Base-by-base conservation (phyloP, 2,329 filamentous ascomycete genomes). In the Teratosphaeriaceae sp. region DNA sequence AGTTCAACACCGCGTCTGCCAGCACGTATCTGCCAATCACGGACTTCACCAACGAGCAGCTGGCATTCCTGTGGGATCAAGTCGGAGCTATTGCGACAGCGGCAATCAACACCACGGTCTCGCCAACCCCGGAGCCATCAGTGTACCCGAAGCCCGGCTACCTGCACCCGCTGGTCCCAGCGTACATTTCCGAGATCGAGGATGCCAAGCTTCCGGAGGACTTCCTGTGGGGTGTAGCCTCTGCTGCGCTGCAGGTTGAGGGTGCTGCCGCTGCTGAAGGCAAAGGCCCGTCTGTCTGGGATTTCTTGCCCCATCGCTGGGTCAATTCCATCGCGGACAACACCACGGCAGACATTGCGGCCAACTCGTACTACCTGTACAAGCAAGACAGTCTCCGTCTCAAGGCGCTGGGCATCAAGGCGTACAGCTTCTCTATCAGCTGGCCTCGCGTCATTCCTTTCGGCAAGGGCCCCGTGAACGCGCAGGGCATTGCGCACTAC, bases 381-480 rank as follows among this genome's bases (percentile, higher is more conserved):
- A 44, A 44, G 45, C 37, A 48, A 31, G 45, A 48, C 38, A 44
- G 33, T 30, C 26, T 22, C 11, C 45, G 45, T 29, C 22, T 74
- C 67, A 55, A 70, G 5, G 61, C 63, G 2, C 46, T 65, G 7
- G 63, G 63, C 5, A 49, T 65, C 2, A 57, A 58, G 9, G 51
- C 56, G 6, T 65, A 62, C 42, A 61, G 56, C 16, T 74, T 74
- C 55, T 67, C 64, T 2, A 67, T 75, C 33, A 61, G 70, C 0
- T 75, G 71, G 72, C 60, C 65, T 1, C 64, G 72, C 0, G 70
- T 75, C 38, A 57, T 74, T 11, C 72, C 72, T 0, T 74, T 75
- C 42, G 69, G 66, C 2, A 62, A 62, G 1, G 67, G 63, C 7
- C 67, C 68, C 0, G 59, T 75, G 44, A 75, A 75, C 41, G 57